These are phyloP conservation scores for Mortierella sp. DNA, from an alignment of 371 early-diverging fungal genomes.

Conservation along the genomic window DNA sequence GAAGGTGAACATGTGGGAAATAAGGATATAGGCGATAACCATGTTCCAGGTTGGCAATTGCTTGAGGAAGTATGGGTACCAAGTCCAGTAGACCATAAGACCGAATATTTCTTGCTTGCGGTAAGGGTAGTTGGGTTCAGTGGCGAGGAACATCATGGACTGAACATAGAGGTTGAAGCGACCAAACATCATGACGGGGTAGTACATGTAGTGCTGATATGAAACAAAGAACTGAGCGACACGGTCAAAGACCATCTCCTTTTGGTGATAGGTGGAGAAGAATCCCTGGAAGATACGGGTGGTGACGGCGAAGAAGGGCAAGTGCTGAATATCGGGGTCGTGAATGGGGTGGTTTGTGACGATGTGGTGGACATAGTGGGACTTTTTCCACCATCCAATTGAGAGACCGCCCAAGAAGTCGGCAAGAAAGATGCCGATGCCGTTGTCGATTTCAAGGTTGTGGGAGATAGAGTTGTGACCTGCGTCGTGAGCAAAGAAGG, in stretches of 20 bases:
- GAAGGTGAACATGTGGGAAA: constrained; percentile 88
- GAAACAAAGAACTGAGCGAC: constrained; percentile 80
- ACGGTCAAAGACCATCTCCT: constrained; percentile 84
- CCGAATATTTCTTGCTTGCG: constrained; percentile 81
- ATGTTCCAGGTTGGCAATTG: constrained; percentile 75
- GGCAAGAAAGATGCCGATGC: constrained; percentile 86
- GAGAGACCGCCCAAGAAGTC: constrained; percentile 90
- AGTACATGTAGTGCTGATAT: constrained; percentile 90
- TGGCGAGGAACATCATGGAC: constrained; percentile 76
- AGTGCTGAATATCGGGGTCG: constrained; percentile 97
- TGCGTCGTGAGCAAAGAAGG: constrained; percentile 95
- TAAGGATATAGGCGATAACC: constrained; percentile 74
- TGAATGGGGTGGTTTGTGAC: constrained; percentile 91
- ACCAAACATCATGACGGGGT: constrained; percentile 88
- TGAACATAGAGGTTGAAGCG: constrained; percentile 93
- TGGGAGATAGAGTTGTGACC: constrained; percentile 95
- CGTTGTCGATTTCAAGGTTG: constrained; percentile 77
- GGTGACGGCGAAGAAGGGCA: constrained; percentile 95
- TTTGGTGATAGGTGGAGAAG: constrained; percentile 94
- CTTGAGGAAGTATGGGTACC: constrained; percentile 82
- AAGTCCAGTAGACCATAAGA: constrained; percentile 80
- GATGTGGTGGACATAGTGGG: constrained; percentile 96
- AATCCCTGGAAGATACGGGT: constrained; percentile 83
- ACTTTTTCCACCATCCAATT: constrained; percentile 97
- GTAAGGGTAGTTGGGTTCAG: constrained; percentile 72